Conservation (phyloP, 2,329 filamentous ascomycete genomes). For the Xylariomycetidae sp. region DNA sequence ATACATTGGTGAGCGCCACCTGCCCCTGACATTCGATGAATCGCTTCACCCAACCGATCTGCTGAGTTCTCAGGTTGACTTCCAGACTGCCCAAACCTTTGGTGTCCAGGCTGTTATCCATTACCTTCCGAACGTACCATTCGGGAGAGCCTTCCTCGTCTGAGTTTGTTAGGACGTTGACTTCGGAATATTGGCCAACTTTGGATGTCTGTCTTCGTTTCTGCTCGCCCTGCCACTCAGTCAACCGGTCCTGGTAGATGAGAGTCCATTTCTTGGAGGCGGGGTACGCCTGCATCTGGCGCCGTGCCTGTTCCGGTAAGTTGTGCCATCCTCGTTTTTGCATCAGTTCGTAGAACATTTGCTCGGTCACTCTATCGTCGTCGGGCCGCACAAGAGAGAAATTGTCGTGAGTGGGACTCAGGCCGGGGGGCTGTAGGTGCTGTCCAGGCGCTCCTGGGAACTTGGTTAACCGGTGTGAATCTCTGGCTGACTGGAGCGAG, state of each 20-base stretch:
- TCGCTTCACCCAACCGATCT: slow-evolving; percentile 93
- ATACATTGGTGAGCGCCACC: slow-evolving; percentile 87
- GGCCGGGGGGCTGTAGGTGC: slow-evolving; percentile 25
- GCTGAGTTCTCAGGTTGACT: slow-evolving; percentile 91
- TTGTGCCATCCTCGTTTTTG: slow-evolving; percentile 97
- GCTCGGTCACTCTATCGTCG: slow-evolving; percentile 78
- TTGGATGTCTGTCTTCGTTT: slow-evolving; percentile 74
- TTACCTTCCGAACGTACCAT: slow-evolving; percentile 95
- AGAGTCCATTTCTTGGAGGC: slow-evolving; percentile 96
- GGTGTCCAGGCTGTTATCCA: slow-evolving; percentile 88
- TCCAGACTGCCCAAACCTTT: slow-evolving; percentile 91
- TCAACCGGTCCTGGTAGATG: slow-evolving; percentile 88
- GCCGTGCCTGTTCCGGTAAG: slow-evolving; percentile 84
- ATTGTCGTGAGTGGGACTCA: slow-evolving; percentile 36
- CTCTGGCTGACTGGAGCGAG: slow-evolving; percentile 46
- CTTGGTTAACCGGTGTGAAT: slow-evolving; percentile 53
- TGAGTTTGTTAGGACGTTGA: slow-evolving; percentile 68
- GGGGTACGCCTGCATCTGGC: slow-evolving; percentile 95
- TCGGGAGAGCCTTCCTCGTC: slow-evolving; percentile 95
- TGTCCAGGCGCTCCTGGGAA: slow-evolving; percentile 33
- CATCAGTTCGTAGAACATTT: slow-evolving; percentile 91
- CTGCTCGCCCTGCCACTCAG: slow-evolving; percentile 91
- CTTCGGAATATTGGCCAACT: slow-evolving; percentile 62
- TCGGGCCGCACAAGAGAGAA: slow-evolving; percentile 65
- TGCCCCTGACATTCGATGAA: slow-evolving; percentile 98